Percentiles rank a stretch among this genome's conserved stretches.
phyloP scores from a whole-genome alignment of 1,284 basidiomycete genomes.

The Leucoagaricus sp. region DNA sequence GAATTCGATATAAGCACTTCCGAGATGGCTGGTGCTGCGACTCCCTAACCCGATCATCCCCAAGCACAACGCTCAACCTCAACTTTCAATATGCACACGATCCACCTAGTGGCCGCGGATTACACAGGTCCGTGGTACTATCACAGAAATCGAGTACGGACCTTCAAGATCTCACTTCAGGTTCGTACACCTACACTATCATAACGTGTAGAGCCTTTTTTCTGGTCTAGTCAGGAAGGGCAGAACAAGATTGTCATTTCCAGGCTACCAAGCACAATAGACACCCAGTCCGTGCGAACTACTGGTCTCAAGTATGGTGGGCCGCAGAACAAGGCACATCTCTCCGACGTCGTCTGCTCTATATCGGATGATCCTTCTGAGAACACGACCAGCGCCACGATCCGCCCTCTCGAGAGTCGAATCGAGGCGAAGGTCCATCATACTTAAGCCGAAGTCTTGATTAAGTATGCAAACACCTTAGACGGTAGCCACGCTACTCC shows the following conservation, averaged over 20 bases:
- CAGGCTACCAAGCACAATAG: constrained; percentile 47
- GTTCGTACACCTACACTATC: constrained; percentile 19
- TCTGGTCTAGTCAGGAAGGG: constrained; percentile 41
- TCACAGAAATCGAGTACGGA: constrained; percentile 45
- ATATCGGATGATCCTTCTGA: constrained; percentile 23
- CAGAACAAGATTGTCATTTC: constrained; percentile 49
- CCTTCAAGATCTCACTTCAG: constrained; percentile 36
- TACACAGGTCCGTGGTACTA: constrained; percentile 42
- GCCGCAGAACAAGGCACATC: constrained; percentile 33
- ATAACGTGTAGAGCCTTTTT: not conserved
- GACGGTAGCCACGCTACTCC: constrained; percentile 44
- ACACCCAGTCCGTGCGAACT: constrained; percentile 49
- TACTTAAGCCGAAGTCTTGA: constrained; percentile 42
- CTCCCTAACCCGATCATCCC: too few relatives aligned
- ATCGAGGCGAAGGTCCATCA: constrained; percentile 40
- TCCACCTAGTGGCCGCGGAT: constrained; percentile 25
- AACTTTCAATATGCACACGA: not conserved
- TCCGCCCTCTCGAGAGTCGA: constrained; percentile 36
- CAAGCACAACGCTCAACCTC: not conserved
- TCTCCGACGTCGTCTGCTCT: constrained; percentile 51
- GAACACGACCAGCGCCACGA: constrained; percentile 31
- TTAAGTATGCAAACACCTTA: constrained; percentile 44
- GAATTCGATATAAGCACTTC: not conserved
- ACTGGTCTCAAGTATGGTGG: constrained; percentile 35
- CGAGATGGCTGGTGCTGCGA: not conserved